Base-by-base conservation (phyloP, 2,329 filamentous ascomycete species). In the Fusarium vanettenii region DNA sequence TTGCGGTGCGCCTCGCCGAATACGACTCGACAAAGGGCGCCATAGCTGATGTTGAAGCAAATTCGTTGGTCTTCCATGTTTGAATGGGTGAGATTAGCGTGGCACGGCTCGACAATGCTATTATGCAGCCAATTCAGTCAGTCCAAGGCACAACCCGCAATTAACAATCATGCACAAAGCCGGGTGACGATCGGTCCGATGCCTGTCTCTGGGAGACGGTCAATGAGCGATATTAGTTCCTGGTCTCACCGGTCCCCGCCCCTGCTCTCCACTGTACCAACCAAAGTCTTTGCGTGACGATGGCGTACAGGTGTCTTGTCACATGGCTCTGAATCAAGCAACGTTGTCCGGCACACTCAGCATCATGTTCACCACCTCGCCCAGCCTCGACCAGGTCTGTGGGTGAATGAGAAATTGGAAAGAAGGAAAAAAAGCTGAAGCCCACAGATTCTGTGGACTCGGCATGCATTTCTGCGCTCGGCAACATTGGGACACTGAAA, bases 211-310 rank as follows among this genome's bases (percentile, higher is more conserved):
- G 39, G 62, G 59, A 43, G 60, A 61, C 67, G 64, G 57, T 57
- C 59, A 41, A 64, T 66, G 71, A 75, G 66, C 61, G 67, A 74
- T 74, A 68, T 71, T 76, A 64, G 66, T 67, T 67, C 45, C 67
- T 74, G 31, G 60, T 52, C 70, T 79, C 78, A 79, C 78, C 78
- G 78, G 78, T 79, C 76, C 60, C 71, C 74, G 72, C 76, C 71
- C 75, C 72, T 71, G 55, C 62, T 77, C 64, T 56, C 35, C 39
- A 71, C 70, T 61, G 69, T 78, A 71, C 76, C 78, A 79, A 79
- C 78, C 76, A 79, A 59, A 69, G 60, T 52, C 60, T 72, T 71
- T 78, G 75, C 73, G 73, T 79, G 78, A 79, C 76, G 66, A 77
- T 76, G 72, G 69, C 75, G 69, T 67, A 78, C 76, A 74, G 37